Evolutionary conservation across 805 yeast genomes (phyloP).

Genomic region (Scheffersomyces coipomensis): DNA sequence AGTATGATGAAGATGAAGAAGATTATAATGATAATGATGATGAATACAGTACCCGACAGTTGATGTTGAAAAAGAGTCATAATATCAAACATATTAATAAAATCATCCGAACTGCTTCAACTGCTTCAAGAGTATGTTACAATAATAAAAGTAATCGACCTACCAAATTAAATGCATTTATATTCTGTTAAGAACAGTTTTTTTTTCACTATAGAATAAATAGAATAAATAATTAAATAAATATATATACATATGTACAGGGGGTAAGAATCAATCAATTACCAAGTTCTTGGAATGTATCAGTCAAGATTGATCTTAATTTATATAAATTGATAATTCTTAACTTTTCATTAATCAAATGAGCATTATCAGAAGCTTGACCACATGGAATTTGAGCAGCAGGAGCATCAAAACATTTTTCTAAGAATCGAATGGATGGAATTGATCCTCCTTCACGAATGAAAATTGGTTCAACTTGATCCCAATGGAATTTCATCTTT

Average conservation of each 20-base stretch:
- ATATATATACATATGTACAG: no score
- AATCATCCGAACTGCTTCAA: conserved; percentile 9
- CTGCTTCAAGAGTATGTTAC: conserved; percentile 21
- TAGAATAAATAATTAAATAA: no score
- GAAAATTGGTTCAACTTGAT: conserved; percentile 67
- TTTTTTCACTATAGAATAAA: no score
- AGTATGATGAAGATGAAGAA: conserved; percentile 12
- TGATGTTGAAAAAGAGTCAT: conserved; percentile 11
- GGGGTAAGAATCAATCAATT: conserved; percentile 1
- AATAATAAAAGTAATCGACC: conserved; percentile 15
- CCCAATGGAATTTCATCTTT: conserved; percentile 73
- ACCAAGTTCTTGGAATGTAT: conserved; percentile 46
- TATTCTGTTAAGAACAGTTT: conserved; percentile 2
- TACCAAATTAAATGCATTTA: conserved; percentile 11
- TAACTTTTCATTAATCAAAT: conserved; percentile 81
- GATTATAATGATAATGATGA: conserved; percentile 1
- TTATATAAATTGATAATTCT: conserved; percentile 76
- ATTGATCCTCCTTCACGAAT: conserved; percentile 97
- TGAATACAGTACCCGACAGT: not conserved
- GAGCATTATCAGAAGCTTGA: conserved; percentile 92
- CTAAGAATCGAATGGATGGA: conserved; percentile 84
- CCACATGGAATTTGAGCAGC: conserved; percentile 98
- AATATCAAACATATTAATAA: conserved; percentile 20
- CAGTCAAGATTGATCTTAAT: conserved; percentile 61
- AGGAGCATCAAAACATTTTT: conserved; percentile 76